These are phyloP conservation scores for Tricholoma bakamatsutake DNA, from an alignment of 768 basidiomycete species.

Conservation along the genomic window DNA sequence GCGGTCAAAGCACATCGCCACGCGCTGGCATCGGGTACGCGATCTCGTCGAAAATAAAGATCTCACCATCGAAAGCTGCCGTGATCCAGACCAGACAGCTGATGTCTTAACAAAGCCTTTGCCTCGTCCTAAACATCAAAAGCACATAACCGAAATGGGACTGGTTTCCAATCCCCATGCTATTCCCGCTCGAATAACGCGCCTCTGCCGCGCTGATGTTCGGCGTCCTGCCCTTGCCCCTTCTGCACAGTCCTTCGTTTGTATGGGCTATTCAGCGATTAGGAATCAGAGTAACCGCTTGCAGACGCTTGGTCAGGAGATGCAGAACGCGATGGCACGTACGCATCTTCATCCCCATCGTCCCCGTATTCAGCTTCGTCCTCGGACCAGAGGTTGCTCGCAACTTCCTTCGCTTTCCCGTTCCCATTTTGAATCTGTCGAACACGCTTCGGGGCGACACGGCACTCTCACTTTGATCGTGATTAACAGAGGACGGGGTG, in stretches of 20 bases:
- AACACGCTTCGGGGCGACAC: slow-evolving; percentile 7
- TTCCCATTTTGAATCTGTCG: background rate
- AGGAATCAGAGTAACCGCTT: slow-evolving; percentile 15
- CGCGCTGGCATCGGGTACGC: too few relatives aligned
- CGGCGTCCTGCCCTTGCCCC: slow-evolving; percentile 6
- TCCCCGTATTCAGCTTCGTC: slow-evolving; percentile 12
- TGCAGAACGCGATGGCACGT: slow-evolving; percentile 17
- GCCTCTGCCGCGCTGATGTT: slow-evolving; percentile 17
- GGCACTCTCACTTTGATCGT: background rate
- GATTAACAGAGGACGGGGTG: background rate
- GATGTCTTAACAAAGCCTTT: too few relatives aligned
- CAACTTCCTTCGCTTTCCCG: background rate
- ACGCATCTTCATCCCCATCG: slow-evolving; percentile 13
- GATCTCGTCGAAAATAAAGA: too few relatives aligned
- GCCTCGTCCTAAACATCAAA: too few relatives aligned
- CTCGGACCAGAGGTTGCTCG: background rate
- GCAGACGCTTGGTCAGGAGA: slow-evolving; percentile 10
- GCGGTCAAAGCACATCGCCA: too few relatives aligned
- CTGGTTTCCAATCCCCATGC: background rate
- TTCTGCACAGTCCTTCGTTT: slow-evolving; percentile 1
- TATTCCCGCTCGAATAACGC: slow-evolving; percentile 1
- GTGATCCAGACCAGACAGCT: too few relatives aligned
- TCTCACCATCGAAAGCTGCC: too few relatives aligned
- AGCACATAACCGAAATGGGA: too few relatives aligned
- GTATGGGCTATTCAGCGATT: background rate